These are phyloP conservation scores for Penicillium thymicola DNA, from an alignment of 2,329 filamentous ascomycete genomes.

Conservation along the genomic window DNA sequence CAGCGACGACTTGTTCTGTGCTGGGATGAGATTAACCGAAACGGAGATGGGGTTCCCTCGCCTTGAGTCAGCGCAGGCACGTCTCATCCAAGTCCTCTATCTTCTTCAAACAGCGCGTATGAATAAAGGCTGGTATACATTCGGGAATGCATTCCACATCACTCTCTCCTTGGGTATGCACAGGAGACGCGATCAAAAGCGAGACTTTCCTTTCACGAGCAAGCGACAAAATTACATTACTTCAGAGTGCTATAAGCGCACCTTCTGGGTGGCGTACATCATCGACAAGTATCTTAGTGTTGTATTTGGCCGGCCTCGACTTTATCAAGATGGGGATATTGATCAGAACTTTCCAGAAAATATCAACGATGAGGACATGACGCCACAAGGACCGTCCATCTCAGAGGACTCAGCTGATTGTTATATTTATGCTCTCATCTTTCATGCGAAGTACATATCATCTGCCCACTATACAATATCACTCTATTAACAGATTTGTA, in stretches of 20 bases:
- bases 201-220: conserved; percentile 13
- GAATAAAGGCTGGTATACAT: conserved; percentile 50
- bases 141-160: conserved; percentile 44
- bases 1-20: conserved; percentile 14
- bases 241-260: conserved; percentile 48
- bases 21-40: conserved; percentile 33
- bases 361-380: conserved; percentile 54
- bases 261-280: conserved; percentile 59
- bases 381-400: conserved; percentile 31
- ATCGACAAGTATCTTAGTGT: conserved; percentile 58
- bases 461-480: background rate
- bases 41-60: conserved; percentile 40
- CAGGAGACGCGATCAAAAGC: conserved; percentile 13
- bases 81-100: conserved; percentile 45
- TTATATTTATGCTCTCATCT: conserved; percentile 37
- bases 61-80: conserved; percentile 43
- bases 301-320: conserved; percentile 54
- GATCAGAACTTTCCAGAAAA: conserved; percentile 53
- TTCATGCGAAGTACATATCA: conserved; percentile 37
- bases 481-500: background rate
- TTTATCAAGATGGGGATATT: conserved; percentile 59
- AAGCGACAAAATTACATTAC: conserved; percentile 22
- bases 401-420: conserved; percentile 25
- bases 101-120: conserved; percentile 47
- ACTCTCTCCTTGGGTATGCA: conserved; percentile 30